Evolutionary conservation across 1,139 yeast species (phyloP).

Genomic region (Pichia sp.): DNA sequence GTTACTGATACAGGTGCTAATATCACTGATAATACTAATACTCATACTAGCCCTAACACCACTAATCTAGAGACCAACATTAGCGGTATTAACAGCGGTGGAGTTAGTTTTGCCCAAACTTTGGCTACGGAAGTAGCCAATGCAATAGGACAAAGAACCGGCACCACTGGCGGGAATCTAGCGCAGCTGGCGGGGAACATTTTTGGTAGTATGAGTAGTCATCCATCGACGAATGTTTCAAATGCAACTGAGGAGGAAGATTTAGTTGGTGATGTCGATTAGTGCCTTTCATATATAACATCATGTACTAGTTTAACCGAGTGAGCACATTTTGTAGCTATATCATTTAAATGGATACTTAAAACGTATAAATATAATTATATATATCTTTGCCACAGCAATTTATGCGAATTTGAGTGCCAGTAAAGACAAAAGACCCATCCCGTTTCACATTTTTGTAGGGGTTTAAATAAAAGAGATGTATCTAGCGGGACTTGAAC

Average conservation of each 20-base stretch:
- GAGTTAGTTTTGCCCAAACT: constrained; percentile 5
- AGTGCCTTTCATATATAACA: not conserved
- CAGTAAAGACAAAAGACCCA: too few relatives aligned
- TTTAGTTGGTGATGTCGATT: constrained; percentile 6
- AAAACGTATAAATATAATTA: too few relatives aligned
- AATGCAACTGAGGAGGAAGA: constrained; percentile 4
- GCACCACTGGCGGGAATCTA: constrained; percentile 1
- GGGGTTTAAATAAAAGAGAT: too few relatives aligned
- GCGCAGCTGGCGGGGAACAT: constrained; percentile 3
- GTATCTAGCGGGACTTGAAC: too few relatives aligned
- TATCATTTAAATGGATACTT: too few relatives aligned
- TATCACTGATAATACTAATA: not conserved
- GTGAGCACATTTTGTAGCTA: too few relatives aligned
- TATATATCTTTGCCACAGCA: too few relatives aligned
- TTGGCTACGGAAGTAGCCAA: constrained; percentile 6
- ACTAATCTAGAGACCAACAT: not conserved
- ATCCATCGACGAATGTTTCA: not conserved
- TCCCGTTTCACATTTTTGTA: too few relatives aligned
- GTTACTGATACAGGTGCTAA: not conserved
- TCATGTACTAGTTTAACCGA: too few relatives aligned
- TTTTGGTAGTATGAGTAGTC: constrained; percentile 4
- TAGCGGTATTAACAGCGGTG: constrained; percentile 1
- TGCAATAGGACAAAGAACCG: constrained; percentile 2
- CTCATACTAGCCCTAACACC: not conserved
- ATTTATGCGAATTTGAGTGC: too few relatives aligned